A percentile compares a stretch with the other conserved stretches of the same genome.
Conservation (phyloP, 2,329 filamentous ascomycete genomes). For the Eurotiales sp. region DNA sequence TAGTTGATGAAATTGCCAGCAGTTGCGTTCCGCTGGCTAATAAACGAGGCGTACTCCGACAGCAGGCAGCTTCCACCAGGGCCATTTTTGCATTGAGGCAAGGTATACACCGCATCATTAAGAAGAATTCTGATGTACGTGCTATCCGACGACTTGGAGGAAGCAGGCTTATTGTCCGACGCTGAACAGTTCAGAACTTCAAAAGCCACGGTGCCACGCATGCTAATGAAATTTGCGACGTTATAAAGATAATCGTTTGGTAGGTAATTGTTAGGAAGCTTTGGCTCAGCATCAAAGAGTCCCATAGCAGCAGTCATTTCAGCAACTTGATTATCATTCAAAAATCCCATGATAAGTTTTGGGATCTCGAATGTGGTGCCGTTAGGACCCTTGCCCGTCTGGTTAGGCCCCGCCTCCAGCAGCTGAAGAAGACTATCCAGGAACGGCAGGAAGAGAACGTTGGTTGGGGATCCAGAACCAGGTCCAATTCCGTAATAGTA, state of each 20-base stretch:
- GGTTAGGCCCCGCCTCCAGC: slow-evolving; percentile 51
- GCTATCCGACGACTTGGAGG: too few species aligned
- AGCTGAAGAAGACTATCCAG: slow-evolving; percentile 52
- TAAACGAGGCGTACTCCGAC: slow-evolving; percentile 43
- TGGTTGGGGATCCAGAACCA: slow-evolving; percentile 45
- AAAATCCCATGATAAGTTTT: slow-evolving; percentile 58
- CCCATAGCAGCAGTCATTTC: slow-evolving; percentile 59
- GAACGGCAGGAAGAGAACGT: slow-evolving; percentile 60
- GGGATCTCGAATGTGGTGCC: slow-evolving; percentile 40
- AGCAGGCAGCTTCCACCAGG: slow-evolving; percentile 54
- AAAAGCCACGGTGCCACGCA: slow-evolving; percentile 64
- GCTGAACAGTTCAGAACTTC: slow-evolving; percentile 56
- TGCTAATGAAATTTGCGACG: slow-evolving; percentile 56
- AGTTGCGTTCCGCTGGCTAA: slow-evolving; percentile 44
- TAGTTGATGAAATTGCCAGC: slow-evolving; percentile 47
- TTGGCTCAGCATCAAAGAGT: slow-evolving; percentile 55
- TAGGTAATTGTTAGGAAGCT: slow-evolving; percentile 48
- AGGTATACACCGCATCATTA: slow-evolving; percentile 61
- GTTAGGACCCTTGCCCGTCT: slow-evolving; percentile 44
- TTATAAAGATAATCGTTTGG: slow-evolving; percentile 51
- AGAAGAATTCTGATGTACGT: slow-evolving; percentile 54
- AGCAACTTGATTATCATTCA: slow-evolving; percentile 64
- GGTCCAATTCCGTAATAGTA: slow-evolving; percentile 65
- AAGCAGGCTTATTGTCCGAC: too few species aligned
- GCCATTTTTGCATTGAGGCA: slow-evolving; percentile 53